A percentile compares a stretch with the other conserved stretches of the same genome.
Evolutionary conservation across 225 moss, liverwort and hornwort genomes (phyloP).

Genomic region (Pleurozium schreberi): DNA sequence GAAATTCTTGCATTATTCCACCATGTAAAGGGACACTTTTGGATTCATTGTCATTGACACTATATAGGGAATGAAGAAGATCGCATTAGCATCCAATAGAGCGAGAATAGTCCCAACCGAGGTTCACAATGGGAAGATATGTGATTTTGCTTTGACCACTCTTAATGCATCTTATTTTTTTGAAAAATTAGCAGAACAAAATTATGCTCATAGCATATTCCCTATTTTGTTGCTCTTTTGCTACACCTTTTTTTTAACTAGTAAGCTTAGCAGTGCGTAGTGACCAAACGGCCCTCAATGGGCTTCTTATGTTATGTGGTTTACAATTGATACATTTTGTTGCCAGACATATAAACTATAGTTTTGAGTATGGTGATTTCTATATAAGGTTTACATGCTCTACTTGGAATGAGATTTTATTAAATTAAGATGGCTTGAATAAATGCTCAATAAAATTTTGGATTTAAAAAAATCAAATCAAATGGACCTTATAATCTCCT

Average conservation of each 20-base stretch:
- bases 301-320: not conserved
- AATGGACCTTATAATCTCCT: not conserved
- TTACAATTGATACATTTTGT: not conserved
- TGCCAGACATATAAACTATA: not conserved
- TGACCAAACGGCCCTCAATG: not conserved
- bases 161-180: not conserved
- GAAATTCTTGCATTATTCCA: not conserved
- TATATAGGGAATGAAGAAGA: not conserved
- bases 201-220: not conserved
- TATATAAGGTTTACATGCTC: not conserved
- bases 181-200: not conserved
- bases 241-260: too few species aligned
- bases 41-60: not conserved
- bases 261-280: not conserved
- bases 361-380: not conserved
- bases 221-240: not conserved
- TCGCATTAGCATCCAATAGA: not conserved
- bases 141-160: not conserved
- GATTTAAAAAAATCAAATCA: not conserved
- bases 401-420: not conserved
- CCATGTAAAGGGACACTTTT: not conserved
- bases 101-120: not conserved
- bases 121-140: not conserved
- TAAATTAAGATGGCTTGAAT: accelerated
- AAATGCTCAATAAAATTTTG: too few species aligned